Evolutionary conservation across 176 grass and related monocot species (phyloP).

Genomic region (Paspalum notatum): DNA sequence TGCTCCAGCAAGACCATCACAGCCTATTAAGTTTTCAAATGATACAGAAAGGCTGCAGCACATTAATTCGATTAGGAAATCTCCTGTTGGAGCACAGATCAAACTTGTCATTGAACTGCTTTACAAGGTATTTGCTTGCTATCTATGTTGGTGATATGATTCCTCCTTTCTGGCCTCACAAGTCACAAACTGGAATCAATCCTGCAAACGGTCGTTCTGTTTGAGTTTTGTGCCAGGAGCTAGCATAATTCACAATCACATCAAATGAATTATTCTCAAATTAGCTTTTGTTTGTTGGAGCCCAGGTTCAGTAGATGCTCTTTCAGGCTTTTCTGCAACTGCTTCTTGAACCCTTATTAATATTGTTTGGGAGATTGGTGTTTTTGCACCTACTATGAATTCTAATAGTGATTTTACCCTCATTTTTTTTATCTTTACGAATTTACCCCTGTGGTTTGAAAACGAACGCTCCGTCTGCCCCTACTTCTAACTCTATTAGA

Average conservation of each 20-base stretch:
- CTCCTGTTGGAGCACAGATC: constrained; percentile 79
- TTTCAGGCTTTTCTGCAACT: background rate
- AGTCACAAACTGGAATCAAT: background rate
- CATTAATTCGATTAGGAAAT: constrained; percentile 79
- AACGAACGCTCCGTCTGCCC: too few species aligned
- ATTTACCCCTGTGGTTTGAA: too few species aligned
- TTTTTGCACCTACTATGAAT: too few species aligned
- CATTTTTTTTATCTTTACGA: too few species aligned
- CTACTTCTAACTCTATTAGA: too few species aligned
- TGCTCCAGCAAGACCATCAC: constrained; percentile 46
- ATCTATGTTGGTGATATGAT: background rate
- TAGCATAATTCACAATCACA: background rate
- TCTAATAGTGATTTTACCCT: too few species aligned
- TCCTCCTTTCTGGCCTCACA: constrained; percentile 4
- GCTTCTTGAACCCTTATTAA: background rate
- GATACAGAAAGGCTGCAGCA: constrained; percentile 89
- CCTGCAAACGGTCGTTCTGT: background rate
- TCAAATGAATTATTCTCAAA: background rate
- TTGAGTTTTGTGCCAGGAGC: background rate
- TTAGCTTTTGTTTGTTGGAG: background rate
- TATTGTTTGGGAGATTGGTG: background rate
- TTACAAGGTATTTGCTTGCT: constrained; percentile 56
- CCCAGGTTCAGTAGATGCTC: background rate
- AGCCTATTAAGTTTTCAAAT: constrained; percentile 80
- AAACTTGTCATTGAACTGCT: constrained; percentile 86